Evolutionary conservation across 257 asterid genomes (phyloP).

Genomic region (Lavandula angustifolia): DNA sequence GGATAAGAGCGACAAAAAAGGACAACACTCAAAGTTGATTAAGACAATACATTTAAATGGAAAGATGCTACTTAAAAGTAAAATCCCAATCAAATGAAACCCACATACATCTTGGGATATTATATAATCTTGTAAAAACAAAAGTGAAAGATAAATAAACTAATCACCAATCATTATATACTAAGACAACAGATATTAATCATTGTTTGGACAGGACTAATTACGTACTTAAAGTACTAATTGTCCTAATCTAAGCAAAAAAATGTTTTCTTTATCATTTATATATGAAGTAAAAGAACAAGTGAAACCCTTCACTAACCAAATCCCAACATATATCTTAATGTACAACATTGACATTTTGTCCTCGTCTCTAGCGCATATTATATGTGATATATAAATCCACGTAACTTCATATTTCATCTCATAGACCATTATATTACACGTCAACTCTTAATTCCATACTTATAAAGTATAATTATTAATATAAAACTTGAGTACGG

Average conservation of each 20-base stretch:
- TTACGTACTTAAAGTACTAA: conserved; percentile 25
- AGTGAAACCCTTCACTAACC: neutral
- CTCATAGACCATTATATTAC: conserved; percentile 36
- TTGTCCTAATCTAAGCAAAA: conserved; percentile 16
- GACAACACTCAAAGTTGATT: conserved; percentile 37
- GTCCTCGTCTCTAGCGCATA: neutral
- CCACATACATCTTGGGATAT: neutral
- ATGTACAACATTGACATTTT: neutral
- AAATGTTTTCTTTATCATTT: neutral
- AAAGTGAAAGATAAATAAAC: neutral
- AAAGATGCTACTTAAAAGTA: conserved; percentile 19
- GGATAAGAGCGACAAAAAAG: conserved; percentile 33
- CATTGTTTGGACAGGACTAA: conserved; percentile 18
- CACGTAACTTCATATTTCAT: conserved; percentile 13
- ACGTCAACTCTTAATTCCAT: conserved; percentile 26
- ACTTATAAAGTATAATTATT: too few species aligned
- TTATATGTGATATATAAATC: neutral
- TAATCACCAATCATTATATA: conserved; percentile 1
- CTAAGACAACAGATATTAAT: neutral
- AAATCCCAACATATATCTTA: neutral
- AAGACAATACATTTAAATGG: conserved; percentile 37
- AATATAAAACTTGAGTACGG: conserved; percentile 9
- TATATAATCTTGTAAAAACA: conserved; percentile 4
- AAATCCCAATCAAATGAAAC: conserved; percentile 32
- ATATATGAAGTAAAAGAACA: neutral